Evolutionary conservation across 225 moss, liverwort and hornwort genomes (phyloP).

Genomic region (Neckera pumila): DNA sequence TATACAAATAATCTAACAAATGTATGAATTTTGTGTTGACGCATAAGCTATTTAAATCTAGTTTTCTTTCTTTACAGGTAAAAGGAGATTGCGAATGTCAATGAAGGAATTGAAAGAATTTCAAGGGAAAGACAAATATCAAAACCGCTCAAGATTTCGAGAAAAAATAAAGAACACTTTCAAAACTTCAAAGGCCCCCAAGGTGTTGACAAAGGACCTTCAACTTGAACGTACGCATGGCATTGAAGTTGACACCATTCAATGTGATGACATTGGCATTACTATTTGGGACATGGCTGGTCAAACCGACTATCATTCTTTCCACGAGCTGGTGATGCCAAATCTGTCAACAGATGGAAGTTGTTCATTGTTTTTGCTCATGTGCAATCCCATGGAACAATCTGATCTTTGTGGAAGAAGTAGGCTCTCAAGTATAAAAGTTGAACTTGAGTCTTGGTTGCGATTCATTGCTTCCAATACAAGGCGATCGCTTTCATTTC

Average conservation of each 20-base stretch:
- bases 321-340: background rate
- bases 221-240: background rate
- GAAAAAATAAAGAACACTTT: background rate
- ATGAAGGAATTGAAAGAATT: background rate
- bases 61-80: background rate
- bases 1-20: accelerated
- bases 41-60: accelerated
- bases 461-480: background rate
- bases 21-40: background rate
- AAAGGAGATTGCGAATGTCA: background rate
- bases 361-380: background rate
- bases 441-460: background rate
- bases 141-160: background rate
- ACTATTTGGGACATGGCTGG: background rate
- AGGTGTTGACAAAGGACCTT: too few species aligned
- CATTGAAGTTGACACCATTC: background rate
- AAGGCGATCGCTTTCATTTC: background rate
- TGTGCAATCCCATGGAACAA: background rate
- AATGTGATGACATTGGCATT: background rate
- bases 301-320: background rate
- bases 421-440: background rate
- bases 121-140: background rate
- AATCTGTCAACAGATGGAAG: background rate
- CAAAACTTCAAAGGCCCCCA: background rate
- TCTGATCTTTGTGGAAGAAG: accelerated